phyloP scores from a whole-genome alignment of 2,329 filamentous ascomycete genomes.

The Cladosporium sp. region DNA sequence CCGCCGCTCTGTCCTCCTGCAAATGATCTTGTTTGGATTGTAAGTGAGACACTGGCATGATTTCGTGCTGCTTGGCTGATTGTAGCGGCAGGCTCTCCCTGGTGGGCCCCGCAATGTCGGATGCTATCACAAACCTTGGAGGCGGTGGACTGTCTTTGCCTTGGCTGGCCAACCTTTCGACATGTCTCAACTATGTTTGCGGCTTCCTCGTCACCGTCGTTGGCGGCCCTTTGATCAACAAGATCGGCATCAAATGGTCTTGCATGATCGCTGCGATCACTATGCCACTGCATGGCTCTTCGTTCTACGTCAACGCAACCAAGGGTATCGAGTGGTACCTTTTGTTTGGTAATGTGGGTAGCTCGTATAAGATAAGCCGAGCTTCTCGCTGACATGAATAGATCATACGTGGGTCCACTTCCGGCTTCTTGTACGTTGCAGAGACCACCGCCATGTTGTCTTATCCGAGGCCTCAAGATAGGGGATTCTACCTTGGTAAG shows the following conservation, averaged over 20 bases:
- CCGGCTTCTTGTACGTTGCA: constrained; percentile 23
- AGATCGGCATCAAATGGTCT: constrained; percentile 35
- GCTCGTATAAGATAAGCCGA: neutral
- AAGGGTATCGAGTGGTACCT: constrained; percentile 30
- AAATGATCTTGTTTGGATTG: constrained; percentile 25
- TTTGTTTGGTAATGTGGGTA: constrained; percentile 30
- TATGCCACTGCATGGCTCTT: constrained; percentile 33
- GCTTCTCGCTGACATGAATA: neutral
- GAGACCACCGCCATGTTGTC: constrained; percentile 38
- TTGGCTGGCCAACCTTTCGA: constrained; percentile 22
- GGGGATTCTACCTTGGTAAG: constrained; percentile 30
- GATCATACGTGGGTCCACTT: neutral
- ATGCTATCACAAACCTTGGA: constrained; percentile 23
- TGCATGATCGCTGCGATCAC: constrained; percentile 34
- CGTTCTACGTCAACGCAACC: constrained; percentile 32
- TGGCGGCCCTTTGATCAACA: constrained; percentile 38
- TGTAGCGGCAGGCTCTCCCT: constrained; percentile 12
- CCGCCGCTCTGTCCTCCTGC: constrained; percentile 21
- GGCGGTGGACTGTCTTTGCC: constrained; percentile 21
- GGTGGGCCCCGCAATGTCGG: constrained; percentile 20
- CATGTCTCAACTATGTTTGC: constrained; percentile 18
- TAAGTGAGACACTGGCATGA: constrained; percentile 9
- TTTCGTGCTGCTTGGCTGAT: neutral
- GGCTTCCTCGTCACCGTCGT: constrained; percentile 22
- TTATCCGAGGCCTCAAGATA: constrained; percentile 32